phyloP scores from a whole-genome alignment of 2,329 filamentous ascomycete genomes.

The Alternaria solani region DNA sequence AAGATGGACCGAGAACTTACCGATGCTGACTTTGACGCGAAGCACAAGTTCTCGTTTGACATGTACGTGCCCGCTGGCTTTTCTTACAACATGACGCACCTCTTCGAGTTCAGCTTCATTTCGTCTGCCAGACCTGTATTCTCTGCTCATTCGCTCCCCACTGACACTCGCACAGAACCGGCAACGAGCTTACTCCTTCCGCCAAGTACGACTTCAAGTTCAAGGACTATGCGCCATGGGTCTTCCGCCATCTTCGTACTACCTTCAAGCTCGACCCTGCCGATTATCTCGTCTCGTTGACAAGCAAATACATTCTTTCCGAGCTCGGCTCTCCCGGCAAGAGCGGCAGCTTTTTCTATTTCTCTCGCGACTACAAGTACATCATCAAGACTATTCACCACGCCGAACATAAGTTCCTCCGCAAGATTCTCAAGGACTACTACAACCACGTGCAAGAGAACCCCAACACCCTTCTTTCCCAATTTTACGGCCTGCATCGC shows the following conservation, averaged over 20 bases:
- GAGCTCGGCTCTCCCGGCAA: constrained; percentile 97
- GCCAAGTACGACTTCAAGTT: constrained; percentile 99
- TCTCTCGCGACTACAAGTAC: constrained; percentile 99
- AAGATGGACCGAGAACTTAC: constrained; percentile 92
- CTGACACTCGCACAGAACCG: constrained; percentile 69
- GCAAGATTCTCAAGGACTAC: constrained; percentile 87
- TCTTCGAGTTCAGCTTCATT: constrained; percentile 23
- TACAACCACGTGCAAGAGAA: constrained; percentile 92
- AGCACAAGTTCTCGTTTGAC: constrained; percentile 98
- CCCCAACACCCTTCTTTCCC: constrained; percentile 94
- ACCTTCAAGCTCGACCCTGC: constrained; percentile 93
- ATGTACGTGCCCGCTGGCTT: constrained; percentile 69
- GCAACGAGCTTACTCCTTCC: constrained; percentile 95
- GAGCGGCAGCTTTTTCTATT: constrained; percentile 99
- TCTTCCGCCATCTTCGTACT: constrained; percentile 88
- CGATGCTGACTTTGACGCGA: constrained; percentile 89
- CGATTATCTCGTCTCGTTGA: constrained; percentile 97
- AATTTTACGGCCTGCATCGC: constrained; percentile 96
- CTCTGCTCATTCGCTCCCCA: not conserved
- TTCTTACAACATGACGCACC: constrained; percentile 23
- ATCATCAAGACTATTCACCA: constrained; percentile 99
- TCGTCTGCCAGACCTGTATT: constrained; percentile 20
- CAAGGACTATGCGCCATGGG: constrained; percentile 99
- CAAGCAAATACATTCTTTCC: constrained; percentile 97
- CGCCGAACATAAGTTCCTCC: constrained; percentile 85